These are phyloP conservation scores for Backusella circina DNA, from an alignment of 192 early-diverging fungal genomes.

Conservation along the genomic window DNA sequence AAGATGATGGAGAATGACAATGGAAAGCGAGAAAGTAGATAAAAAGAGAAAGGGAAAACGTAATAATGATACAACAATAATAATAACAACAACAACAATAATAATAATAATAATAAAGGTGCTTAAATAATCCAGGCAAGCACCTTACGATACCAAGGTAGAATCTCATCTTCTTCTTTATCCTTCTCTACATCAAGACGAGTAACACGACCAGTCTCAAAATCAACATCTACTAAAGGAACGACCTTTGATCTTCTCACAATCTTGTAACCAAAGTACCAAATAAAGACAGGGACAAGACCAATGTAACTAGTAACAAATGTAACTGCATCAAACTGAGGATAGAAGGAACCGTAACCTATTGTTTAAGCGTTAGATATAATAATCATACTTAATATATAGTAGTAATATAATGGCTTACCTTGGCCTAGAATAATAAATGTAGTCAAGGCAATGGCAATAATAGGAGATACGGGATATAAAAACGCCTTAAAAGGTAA, in stretches of 20 bases:
- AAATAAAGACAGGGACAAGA: constrained; percentile 51
- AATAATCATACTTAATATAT: too few relatives aligned
- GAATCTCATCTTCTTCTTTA: neutral
- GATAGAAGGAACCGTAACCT: constrained; percentile 48
- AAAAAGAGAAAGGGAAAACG: neutral
- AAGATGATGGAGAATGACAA: neutral
- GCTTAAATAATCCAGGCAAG: constrained; percentile 5
- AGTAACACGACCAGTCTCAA: constrained; percentile 48
- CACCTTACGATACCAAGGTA: constrained; percentile 7
- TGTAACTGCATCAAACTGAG: constrained; percentile 44
- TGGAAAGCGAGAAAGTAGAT: neutral
- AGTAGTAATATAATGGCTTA: neutral
- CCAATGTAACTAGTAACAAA: constrained; percentile 60
- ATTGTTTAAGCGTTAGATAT: too few relatives aligned
- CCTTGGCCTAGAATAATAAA: constrained; percentile 64
- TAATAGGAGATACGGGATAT: constrained; percentile 65
- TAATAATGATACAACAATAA: neutral
- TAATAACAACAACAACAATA: neutral
- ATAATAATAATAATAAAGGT: neutral
- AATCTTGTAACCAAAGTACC: constrained; percentile 62
- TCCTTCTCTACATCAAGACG: constrained; percentile 17
- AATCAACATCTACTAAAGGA: constrained; percentile 56
- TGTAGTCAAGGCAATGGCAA: constrained; percentile 54
- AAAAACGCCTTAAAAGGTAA: constrained; percentile 66
- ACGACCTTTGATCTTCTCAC: constrained; percentile 53